These are phyloP conservation scores for Blumeria graminis DNA, from an alignment of 2,329 filamentous ascomycete species.

Conservation along the genomic window DNA sequence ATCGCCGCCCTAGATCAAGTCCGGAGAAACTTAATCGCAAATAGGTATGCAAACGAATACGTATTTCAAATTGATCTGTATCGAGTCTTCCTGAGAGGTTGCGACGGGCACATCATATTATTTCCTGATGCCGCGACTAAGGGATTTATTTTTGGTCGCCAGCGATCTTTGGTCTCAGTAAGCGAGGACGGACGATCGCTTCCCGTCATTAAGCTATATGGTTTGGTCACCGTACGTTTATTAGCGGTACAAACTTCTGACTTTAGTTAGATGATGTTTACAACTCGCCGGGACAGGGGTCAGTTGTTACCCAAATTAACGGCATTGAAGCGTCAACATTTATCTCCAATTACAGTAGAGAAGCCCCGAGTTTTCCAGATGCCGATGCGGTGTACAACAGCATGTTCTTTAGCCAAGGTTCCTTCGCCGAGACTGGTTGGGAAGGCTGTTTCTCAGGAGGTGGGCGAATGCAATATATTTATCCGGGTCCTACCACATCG, in stretches of 20 bases:
- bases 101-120: slow-evolving; percentile 41
- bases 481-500: slow-evolving; percentile 18
- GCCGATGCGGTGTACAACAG: slow-evolving; percentile 20
- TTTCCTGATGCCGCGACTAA: slow-evolving; percentile 25
- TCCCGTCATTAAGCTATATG: slow-evolving; percentile 33
- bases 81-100: slow-evolving; percentile 25
- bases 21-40: slow-evolving; percentile 18
- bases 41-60: slow-evolving; percentile 27
- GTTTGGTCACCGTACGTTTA: slow-evolving; percentile 22
- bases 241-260: background rate
- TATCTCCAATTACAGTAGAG: slow-evolving; percentile 22
- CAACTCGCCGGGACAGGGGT: slow-evolving; percentile 19
- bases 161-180: slow-evolving; percentile 30
- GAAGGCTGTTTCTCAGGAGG: slow-evolving; percentile 17
- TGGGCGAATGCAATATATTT: slow-evolving; percentile 16
- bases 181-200: slow-evolving; percentile 30
- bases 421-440: slow-evolving; percentile 5
- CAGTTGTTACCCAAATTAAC: slow-evolving; percentile 29
- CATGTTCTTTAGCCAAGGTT: slow-evolving; percentile 18
- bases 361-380: slow-evolving; percentile 17
- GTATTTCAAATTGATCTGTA: slow-evolving; percentile 22
- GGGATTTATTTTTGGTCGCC: slow-evolving; percentile 25
- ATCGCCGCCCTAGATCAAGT: slow-evolving; percentile 22
- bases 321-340: slow-evolving; percentile 26
- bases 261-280: slow-evolving; percentile 19